Base-by-base conservation (phyloP, 805 yeast species). In the Lipomyces sp. region DNA sequence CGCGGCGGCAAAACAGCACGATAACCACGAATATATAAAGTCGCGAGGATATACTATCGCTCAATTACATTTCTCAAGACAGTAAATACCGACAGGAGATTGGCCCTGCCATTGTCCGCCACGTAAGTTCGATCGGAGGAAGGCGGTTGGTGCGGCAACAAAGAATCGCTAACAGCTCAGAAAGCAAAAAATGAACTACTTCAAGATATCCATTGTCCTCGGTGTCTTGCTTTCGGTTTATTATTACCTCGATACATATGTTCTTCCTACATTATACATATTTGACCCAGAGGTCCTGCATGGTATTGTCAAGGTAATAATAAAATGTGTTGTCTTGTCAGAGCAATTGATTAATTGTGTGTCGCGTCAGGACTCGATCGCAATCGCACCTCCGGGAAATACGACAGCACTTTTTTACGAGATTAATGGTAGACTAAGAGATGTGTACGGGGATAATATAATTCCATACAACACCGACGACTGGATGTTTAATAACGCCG, bases 401-500 rank as follows among this genome's bases (percentile, higher is more conserved):
- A 83, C 90, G 45, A 86, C 89, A 6, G 87, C 82, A 2, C 77
- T 93, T 65, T 80, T 93, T 77, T 76, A 80, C 24, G 90, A 85
- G 59, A 80, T 94, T 67, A 85, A 90, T 42, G 82, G 82, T 1
- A 82, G 79, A 42, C 76, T 93, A 66, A 81, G 87, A 68, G 80
- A 77, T 2, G 85, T 81, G 57, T 95, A 95, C 77, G 96, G 97
- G 11, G 87, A 86, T 6, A 76, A 84, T 71, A 85, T 94, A 78
- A 90, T 90, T 78, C 87, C 86, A 70, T 82, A 89, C 71, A 85
- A 87, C 76, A 81, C 82, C 60, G 89, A 90, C 62, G 94, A 93
- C 71, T 95, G 98, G 98, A 89, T 95, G 60, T 94, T 87, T 85
- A 95, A 95, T 84, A 92, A 91, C 74, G 99, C 99, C 2, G 99